Evolutionary conservation across 345 rosid species (phyloP).

Genomic region (Rubroshorea leprosula): DNA sequence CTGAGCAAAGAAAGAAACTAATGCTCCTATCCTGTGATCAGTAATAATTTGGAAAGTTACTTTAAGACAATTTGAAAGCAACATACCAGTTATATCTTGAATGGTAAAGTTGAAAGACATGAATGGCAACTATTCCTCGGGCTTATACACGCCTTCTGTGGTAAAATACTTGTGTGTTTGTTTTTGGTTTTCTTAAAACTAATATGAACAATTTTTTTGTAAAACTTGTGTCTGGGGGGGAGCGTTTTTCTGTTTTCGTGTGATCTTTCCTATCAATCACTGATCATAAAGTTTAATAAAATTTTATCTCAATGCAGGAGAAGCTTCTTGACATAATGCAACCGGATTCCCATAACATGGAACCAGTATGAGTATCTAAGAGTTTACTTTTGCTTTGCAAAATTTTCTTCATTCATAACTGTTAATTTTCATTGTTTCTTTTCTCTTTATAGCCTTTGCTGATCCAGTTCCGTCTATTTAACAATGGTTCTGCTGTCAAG

Average conservation of each 20-base stretch:
- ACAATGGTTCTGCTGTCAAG: conserved; percentile 62
- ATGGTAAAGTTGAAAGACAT: too few relatives aligned
- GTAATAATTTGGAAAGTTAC: too few relatives aligned
- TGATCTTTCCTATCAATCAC: conserved; percentile 4
- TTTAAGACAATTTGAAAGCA: too few relatives aligned
- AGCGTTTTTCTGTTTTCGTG: not conserved
- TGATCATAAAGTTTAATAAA: too few relatives aligned
- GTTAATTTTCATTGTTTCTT: conserved; percentile 7
- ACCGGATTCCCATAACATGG: conserved; percentile 19
- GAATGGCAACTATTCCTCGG: too few relatives aligned
- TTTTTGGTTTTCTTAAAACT: too few relatives aligned
- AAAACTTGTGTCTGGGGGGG: not conserved
- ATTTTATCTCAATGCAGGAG: conserved; percentile 14
- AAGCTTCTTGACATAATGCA: conserved; percentile 9
- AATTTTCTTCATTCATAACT: not conserved
- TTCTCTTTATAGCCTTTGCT: conserved; percentile 56
- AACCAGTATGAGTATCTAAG: conserved; percentile 30
- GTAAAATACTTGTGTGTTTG: too few relatives aligned
- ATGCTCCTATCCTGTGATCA: too few relatives aligned
- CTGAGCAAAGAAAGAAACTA: too few relatives aligned
- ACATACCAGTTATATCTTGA: too few relatives aligned
- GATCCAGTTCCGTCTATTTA: conserved; percentile 70
- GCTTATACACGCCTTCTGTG: too few relatives aligned
- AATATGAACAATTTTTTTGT: too few relatives aligned
- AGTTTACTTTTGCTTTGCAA: not conserved